Percentiles rank a stretch among this genome's conserved stretches.
Conservation (phyloP, 2,329 filamentous ascomycete species). For the Ceratocystiopsis brevicomis region DNA sequence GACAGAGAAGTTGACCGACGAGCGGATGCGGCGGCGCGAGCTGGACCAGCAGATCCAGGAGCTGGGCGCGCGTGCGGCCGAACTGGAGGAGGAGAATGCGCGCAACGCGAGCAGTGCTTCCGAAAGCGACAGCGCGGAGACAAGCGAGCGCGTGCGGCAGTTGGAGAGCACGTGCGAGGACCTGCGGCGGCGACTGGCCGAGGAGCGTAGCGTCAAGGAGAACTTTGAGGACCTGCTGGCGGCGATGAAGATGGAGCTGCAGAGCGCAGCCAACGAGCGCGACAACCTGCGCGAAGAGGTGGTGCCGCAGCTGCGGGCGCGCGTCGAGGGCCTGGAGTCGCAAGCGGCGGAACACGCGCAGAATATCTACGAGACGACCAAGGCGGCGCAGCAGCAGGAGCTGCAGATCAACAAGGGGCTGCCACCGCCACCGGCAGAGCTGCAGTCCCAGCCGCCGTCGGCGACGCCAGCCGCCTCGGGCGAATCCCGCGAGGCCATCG, state of each 20-base stretch:
- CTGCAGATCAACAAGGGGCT: conserved; percentile 28
- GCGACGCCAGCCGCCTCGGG: conserved; percentile 13
- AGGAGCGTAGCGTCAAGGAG: conserved; percentile 73
- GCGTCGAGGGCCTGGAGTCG: conserved; percentile 58
- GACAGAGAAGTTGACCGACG: conserved; percentile 71
- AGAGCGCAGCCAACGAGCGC: conserved; percentile 67
- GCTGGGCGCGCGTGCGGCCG: conserved; percentile 59
- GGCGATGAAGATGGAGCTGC: conserved; percentile 65
- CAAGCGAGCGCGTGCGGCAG: conserved; percentile 48
- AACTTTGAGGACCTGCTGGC: conserved; percentile 86
- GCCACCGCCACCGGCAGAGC: conserved; percentile 7
- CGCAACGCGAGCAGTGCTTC: too few relatives aligned
- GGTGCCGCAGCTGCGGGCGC: conserved; percentile 57
- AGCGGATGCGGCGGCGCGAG: conserved; percentile 53
- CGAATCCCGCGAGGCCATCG: conserved; percentile 48
- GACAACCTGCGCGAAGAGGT: conserved; percentile 84
- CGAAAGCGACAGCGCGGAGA: conserved; percentile 18
- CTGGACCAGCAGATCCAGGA: conserved; percentile 72
- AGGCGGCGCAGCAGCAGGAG: conserved; percentile 83
- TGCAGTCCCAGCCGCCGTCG: conserved; percentile 11
- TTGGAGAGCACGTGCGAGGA: conserved; percentile 69
- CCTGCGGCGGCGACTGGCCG: conserved; percentile 57
- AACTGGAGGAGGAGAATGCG: conserved; percentile 19
- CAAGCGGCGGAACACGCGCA: conserved; percentile 55
- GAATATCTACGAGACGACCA: conserved; percentile 59